Evolutionary conservation across 805 yeast species (phyloP), one percentile per base, ranked within the genome.

Genomic region (Lipomyces anomalus): DNA sequence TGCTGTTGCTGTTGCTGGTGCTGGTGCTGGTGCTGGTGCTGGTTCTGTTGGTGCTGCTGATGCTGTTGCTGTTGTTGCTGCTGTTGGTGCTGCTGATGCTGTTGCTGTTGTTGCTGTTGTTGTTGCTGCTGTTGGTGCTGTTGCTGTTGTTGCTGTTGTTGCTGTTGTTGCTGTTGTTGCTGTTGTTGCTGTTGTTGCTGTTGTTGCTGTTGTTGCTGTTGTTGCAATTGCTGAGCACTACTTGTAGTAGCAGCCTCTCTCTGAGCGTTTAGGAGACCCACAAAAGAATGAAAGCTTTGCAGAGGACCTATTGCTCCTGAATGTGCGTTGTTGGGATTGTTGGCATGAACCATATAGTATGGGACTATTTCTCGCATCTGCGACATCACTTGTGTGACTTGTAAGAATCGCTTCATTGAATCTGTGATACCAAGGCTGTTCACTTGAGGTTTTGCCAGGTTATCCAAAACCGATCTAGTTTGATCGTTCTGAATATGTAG

Each of bases 311-410:
- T n/a, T n/a, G n/a, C n/a, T n/a, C n/a, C n/a, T n/a, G n/a, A n/a
- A n/a, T n/a, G n/a, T n/a, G n/a, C n/a, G n/a, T n/a, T n/a, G n/a
- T n/a, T n/a, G 4, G 56, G 44, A 29, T 49, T 29, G 51, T 54
- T 53, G 21, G 59, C 43, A 38, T 62, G 59, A 3, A 57, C 66
- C 6, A 84, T 73, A 54, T 71, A 77, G 7, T 43, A 46, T 20
- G 71, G 67, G 78, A 84, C 79, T 44, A 87, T 65, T 4, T 83
- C 79, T 44, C 75, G 73, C 52, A 86, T 69, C 50, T 78, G 76
- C 0, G 87, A 72, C 86, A 87, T 82, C 6, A 82, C 81, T 62
- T 85, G 92, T 35, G 87, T 75, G 3, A 84, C 76, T 61, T 84
- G 90, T 66, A 86, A 64, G 20, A 80, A 71, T 48, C 90, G 67